A percentile compares a stretch with the other conserved stretches of the same genome.
Evolutionary conservation across 164 flowering plant genomes (phyloP).

Genomic region (Liquidambar formosana): DNA sequence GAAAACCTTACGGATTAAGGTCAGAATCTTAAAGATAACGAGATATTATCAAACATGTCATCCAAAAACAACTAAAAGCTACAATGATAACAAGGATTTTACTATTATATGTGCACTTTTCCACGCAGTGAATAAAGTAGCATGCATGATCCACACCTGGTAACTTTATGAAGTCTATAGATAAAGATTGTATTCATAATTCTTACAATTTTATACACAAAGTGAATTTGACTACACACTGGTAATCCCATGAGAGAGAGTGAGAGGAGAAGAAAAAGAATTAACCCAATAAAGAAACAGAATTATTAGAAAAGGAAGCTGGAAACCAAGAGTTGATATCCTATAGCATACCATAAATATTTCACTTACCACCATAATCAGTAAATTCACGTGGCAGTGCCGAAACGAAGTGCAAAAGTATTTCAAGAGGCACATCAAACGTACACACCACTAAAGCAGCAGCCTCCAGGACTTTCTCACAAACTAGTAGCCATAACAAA

Average conservation of each 20-base stretch:
- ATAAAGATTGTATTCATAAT: no score
- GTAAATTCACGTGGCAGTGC: constrained; percentile 76
- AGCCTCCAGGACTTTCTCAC: constrained; percentile 66
- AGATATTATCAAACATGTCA: no score
- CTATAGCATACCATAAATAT: background rate
- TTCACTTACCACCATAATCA: constrained; percentile 68
- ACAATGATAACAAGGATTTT: no score
- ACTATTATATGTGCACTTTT: no score
- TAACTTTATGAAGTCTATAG: no score
- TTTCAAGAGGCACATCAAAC: constrained; percentile 61
- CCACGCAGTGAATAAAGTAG: no score
- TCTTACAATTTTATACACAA: no score
- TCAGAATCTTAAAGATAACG: no score
- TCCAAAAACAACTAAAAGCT: no score
- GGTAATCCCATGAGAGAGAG: background rate
- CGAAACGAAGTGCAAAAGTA: constrained; percentile 67
- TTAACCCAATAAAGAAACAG: background rate
- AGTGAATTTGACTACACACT: no score
- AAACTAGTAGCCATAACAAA: constrained; percentile 49
- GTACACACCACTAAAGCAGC: constrained; percentile 53
- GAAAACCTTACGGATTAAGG: no score
- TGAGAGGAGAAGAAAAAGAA: background rate
- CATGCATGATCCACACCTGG: no score
- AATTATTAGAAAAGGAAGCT: background rate
- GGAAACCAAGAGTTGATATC: background rate